These are phyloP conservation scores for Acer yangbiense DNA, from an alignment of 345 rosid species.

Conservation along the genomic window DNA sequence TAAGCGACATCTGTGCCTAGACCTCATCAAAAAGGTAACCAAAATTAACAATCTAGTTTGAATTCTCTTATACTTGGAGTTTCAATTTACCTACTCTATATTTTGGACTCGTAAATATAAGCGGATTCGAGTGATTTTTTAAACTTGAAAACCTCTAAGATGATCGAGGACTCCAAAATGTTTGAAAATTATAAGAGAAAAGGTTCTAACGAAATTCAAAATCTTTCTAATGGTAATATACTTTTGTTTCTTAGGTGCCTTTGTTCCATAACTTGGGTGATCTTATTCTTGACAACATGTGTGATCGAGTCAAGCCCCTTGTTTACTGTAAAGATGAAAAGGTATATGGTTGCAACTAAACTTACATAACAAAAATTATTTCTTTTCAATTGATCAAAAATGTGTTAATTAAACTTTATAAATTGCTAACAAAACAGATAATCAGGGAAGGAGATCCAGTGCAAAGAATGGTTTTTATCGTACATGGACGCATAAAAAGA, in stretches of 20 bases:
- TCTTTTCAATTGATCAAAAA: background rate
- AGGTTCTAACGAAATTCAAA: too few species aligned
- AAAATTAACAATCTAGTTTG: background rate
- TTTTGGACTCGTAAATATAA: background rate
- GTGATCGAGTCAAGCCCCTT: slow-evolving; percentile 77
- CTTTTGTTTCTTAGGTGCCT: slow-evolving; percentile 54
- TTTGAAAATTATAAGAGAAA: too few species aligned
- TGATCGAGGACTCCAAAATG: too few species aligned
- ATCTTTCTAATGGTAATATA: too few species aligned
- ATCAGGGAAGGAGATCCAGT: slow-evolving; percentile 97
- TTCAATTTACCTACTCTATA: background rate
- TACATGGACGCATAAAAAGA: slow-evolving; percentile 59
- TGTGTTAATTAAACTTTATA: background rate
- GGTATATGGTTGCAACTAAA: slow-evolving; percentile 37
- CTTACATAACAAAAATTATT: background rate
- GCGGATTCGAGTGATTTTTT: background rate
- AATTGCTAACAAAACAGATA: slow-evolving; percentile 44
- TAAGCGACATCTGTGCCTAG: slow-evolving; percentile 80
- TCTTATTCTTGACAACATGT: slow-evolving; percentile 88
- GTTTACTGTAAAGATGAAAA: slow-evolving; percentile 85
- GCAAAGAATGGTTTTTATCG: slow-evolving; percentile 70
- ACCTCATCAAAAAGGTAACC: slow-evolving; percentile 76
- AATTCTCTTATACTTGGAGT: too few species aligned
- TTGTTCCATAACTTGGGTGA: slow-evolving; percentile 77
- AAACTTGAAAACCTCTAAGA: background rate